phyloP scores from a whole-genome alignment of 169 alveolate species.

The Plasmodium adleri region DNA sequence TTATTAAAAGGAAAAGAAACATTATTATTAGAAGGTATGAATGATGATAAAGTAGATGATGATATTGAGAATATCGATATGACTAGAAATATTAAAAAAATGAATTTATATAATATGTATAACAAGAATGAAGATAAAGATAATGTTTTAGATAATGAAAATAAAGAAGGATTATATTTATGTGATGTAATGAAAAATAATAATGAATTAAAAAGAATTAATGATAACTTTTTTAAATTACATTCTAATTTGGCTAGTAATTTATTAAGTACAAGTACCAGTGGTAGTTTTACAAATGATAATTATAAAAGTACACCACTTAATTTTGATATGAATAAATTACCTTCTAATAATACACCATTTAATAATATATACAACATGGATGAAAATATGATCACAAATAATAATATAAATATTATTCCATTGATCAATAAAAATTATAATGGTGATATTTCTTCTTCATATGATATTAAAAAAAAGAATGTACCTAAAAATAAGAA shows the following conservation, averaged over 20 bases:
- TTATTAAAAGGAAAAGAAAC: too few relatives aligned
- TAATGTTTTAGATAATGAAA: constrained; percentile 22
- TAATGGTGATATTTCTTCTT: not conserved
- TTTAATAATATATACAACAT: constrained; percentile 10
- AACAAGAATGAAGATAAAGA: constrained; percentile 9
- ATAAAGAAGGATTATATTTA: constrained; percentile 19
- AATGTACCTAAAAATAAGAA: not conserved
- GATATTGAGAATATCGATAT: constrained; percentile 15
- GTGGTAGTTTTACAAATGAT: constrained; percentile 65
- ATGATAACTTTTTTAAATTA: constrained; percentile 48
- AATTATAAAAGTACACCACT: constrained; percentile 17
- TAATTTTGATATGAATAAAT: constrained; percentile 28
- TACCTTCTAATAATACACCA: constrained; percentile 30
- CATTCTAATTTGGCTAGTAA: constrained; percentile 60
- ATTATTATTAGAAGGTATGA: not conserved
- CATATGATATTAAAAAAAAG: constrained; percentile 26
- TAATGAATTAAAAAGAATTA: constrained; percentile 13
- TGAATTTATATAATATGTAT: constrained; percentile 25
- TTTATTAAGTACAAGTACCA: constrained; percentile 63
- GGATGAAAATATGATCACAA: constrained; percentile 3
- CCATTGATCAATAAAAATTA: constrained; percentile 1
- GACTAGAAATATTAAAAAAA: constrained; percentile 8
- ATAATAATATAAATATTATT: constrained; percentile 24
- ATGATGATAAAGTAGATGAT: constrained; percentile 18
- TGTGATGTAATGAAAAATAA: constrained; percentile 40